A percentile compares a stretch with the other conserved stretches of the same genome.
phyloP scores from a whole-genome alignment of 352 stramenopile genomes.

The Globisporangium alternatum region DNA sequence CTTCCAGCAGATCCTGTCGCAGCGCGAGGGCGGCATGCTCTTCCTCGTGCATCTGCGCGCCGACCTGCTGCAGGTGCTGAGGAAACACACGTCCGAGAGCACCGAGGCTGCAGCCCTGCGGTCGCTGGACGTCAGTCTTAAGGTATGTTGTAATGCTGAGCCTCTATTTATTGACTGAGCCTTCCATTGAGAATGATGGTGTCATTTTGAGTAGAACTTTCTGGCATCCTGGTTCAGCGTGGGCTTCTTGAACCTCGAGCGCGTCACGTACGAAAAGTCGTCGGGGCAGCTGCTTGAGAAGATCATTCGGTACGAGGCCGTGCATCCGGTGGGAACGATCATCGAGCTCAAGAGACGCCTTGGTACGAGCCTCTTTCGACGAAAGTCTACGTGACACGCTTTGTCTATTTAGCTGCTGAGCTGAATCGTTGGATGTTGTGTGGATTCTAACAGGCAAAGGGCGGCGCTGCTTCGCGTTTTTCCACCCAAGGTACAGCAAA shows the following conservation, averaged over 20 bases:
- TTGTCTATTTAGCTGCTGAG: not conserved
- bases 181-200: not conserved
- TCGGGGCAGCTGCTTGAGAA: constrained; percentile 92
- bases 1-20: constrained; percentile 82
- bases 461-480: constrained; percentile 92
- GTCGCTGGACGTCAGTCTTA: constrained; percentile 69
- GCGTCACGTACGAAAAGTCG: constrained; percentile 93
- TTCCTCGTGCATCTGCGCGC: constrained; percentile 80
- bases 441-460: constrained; percentile 32
- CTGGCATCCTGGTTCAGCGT: constrained; percentile 92
- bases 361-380: constrained; percentile 27
- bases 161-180: not conserved
- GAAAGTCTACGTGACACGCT: too few species aligned
- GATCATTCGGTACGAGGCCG: constrained; percentile 94
- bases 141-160: constrained; percentile 29
- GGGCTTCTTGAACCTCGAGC: constrained; percentile 87
- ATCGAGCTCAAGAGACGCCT: constrained; percentile 91
- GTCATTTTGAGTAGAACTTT: constrained; percentile 46
- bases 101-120: constrained; percentile 51
- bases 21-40: constrained; percentile 76
- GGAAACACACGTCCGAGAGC: constrained; percentile 41
- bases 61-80: constrained; percentile 60
- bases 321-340: constrained; percentile 93
- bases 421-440: not conserved
- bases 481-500: constrained; percentile 82